Percentiles rank a stretch among this genome's conserved stretches.
phyloP scores from a whole-genome alignment of 2,329 filamentous ascomycete genomes.

The Neoarthrinium moseri region DNA sequence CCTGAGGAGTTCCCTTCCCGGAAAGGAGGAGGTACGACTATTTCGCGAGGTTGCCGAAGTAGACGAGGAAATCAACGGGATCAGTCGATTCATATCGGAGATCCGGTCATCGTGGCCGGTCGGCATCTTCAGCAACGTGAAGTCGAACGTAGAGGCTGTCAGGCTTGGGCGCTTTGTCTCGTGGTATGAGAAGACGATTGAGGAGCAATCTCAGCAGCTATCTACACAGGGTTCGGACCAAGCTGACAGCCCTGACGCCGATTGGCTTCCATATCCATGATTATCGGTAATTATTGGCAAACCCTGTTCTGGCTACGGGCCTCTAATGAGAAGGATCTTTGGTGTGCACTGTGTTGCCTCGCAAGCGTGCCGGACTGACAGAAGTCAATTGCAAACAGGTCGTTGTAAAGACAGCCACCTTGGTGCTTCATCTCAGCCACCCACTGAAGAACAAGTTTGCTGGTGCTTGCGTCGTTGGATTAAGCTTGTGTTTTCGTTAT shows the following conservation, averaged over 20 bases:
- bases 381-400: no score
- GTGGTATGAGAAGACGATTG: conserved; percentile 13
- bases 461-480: no score
- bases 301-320: no score
- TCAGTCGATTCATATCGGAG: conserved; percentile 16
- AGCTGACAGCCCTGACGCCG: background rate
- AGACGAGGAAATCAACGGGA: conserved; percentile 12
- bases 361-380: no score
- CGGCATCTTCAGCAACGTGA: conserved; percentile 17
- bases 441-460: no score
- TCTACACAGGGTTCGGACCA: background rate
- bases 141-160: conserved; percentile 11
- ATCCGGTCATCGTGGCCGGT: conserved; percentile 23
- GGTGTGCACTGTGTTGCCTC: no score
- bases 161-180: conserved; percentile 17
- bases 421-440: no score
- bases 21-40: conserved; percentile 15
- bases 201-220: background rate
- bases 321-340: no score
- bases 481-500: no score
- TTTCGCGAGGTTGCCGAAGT: conserved; percentile 12
- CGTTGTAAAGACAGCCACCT: no score
- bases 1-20: conserved; percentile 15
- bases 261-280: background rate
- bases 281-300: no score